Conservation (phyloP, 208 protist genomes). For the Crithidia fasciculata region DNA sequence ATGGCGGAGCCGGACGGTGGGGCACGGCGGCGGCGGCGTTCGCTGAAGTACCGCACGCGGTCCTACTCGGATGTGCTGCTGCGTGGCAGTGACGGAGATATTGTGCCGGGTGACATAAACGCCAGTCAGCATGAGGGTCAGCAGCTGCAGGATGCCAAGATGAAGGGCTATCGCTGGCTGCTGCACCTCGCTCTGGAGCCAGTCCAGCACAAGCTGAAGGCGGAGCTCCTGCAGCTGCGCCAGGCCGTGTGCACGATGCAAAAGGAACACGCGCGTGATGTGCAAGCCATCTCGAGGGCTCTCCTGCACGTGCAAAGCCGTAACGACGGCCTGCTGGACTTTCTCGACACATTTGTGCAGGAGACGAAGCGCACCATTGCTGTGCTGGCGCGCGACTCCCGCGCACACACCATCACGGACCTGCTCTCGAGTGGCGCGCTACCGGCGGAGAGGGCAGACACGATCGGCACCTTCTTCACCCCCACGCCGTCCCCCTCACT, state of each 20-base stretch:
- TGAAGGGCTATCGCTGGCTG: slow-evolving; percentile 33
- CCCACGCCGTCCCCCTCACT: slow-evolving; percentile 2
- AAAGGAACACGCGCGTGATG: slow-evolving; percentile 35
- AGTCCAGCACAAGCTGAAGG: slow-evolving; percentile 28
- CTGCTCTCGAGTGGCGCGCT: slow-evolving; percentile 24
- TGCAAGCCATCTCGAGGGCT: slow-evolving; percentile 28
- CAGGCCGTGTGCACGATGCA: slow-evolving; percentile 31
- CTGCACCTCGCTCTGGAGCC: slow-evolving; percentile 43
- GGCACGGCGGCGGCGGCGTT: neutral
- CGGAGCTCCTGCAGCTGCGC: slow-evolving; percentile 31
- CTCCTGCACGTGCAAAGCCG: slow-evolving; percentile 37
- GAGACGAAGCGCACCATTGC: slow-evolving; percentile 21
- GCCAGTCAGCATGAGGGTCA: neutral
- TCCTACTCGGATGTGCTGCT: slow-evolving; percentile 4
- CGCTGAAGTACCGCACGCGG: neutral
- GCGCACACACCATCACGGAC: slow-evolving; percentile 31
- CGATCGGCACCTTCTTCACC: slow-evolving; percentile 23
- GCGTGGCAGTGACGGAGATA: neutral
- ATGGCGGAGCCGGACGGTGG: slow-evolving; percentile 3
- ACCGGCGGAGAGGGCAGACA: slow-evolving; percentile 13
- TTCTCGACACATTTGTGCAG: slow-evolving; percentile 40
- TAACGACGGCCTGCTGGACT: slow-evolving; percentile 51
- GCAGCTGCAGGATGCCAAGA: slow-evolving; percentile 23
- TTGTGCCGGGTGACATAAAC: neutral
- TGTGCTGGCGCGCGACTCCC: slow-evolving; percentile 23